These are phyloP conservation scores for Xylariaceae sp. DNA, from an alignment of 2,329 filamentous ascomycete genomes.

Conservation along the genomic window DNA sequence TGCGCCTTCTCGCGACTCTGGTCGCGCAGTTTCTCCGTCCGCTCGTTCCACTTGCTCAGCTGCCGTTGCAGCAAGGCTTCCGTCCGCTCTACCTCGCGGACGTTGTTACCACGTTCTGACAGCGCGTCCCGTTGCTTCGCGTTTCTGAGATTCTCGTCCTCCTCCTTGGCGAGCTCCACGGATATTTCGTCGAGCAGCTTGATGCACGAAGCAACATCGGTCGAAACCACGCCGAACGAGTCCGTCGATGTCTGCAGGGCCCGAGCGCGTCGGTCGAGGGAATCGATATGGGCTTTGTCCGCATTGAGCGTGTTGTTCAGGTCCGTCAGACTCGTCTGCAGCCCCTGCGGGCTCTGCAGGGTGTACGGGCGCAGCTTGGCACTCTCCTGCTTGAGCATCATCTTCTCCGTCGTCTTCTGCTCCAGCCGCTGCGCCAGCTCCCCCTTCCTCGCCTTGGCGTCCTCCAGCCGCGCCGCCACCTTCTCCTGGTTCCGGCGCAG, in stretches of 20 bases:
- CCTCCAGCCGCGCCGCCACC: conserved; percentile 77
- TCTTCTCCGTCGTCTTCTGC: conserved; percentile 64
- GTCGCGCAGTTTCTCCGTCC: conserved; percentile 77
- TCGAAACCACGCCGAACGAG: conserved; percentile 77
- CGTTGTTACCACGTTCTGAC: conserved; percentile 81
- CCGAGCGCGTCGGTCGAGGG: conserved; percentile 79
- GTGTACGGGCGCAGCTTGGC: conserved; percentile 89
- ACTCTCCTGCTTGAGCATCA: conserved; percentile 77
- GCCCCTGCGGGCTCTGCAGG: conserved; percentile 75
- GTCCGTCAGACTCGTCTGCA: conserved; percentile 79
- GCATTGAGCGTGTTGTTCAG: conserved; percentile 71
- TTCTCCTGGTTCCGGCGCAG: conserved; percentile 77
- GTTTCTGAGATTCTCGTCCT: conserved; percentile 80
- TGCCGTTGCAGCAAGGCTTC: conserved; percentile 82
- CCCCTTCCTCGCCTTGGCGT: conserved; percentile 74
- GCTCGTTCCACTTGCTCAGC: conserved; percentile 77
- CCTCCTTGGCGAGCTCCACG: conserved; percentile 80
- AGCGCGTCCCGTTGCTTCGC: conserved; percentile 81
- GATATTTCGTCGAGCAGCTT: conserved; percentile 86
- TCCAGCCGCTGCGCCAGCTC: conserved; percentile 69
- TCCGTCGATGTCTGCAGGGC: conserved; percentile 89
- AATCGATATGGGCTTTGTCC: conserved; percentile 82
- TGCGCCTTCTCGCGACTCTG: conserved; percentile 78
- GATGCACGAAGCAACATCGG: conserved; percentile 83
- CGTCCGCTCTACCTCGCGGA: conserved; percentile 84